Evolutionary conservation across 169 alveolate species (phyloP).

Genomic region (Plasmodium fragile): DNA sequence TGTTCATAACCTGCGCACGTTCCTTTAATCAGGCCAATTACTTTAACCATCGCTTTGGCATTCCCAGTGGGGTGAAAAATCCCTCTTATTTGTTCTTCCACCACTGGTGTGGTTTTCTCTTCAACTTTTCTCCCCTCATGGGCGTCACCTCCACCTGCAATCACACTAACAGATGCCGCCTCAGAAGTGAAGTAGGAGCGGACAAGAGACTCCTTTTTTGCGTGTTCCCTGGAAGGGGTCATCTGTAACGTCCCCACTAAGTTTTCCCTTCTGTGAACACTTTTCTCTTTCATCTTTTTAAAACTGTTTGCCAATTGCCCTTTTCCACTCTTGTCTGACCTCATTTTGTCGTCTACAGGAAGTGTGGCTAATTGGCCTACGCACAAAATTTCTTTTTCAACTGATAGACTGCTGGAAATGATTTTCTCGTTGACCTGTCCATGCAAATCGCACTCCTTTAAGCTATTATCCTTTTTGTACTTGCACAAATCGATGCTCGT

Average conservation of each 20-base stretch:
- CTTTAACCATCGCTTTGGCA: not conserved
- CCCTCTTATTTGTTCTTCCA: not conserved
- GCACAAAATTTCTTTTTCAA: not conserved
- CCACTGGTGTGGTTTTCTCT: not conserved
- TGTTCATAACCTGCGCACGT: not conserved
- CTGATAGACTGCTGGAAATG: not conserved
- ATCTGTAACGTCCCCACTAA: not conserved
- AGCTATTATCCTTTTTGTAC: not conserved
- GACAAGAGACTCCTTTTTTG: not conserved
- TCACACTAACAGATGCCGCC: not conserved
- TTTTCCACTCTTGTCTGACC: not conserved
- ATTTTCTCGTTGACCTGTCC: not conserved
- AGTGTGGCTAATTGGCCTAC: not conserved
- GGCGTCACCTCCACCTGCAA: not conserved
- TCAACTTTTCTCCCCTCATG: not conserved
- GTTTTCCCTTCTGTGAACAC: not conserved
- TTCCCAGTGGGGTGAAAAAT: not conserved
- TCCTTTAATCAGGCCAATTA: not conserved
- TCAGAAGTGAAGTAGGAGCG: not conserved
- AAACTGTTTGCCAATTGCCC: not conserved
- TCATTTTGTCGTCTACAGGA: not conserved
- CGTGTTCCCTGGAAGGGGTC: not conserved
- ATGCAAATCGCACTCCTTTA: not conserved
- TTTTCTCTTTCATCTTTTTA: not conserved
- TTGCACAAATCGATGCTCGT: constrained; percentile 1